A percentile compares a stretch with the other conserved stretches of the same genome.
Evolutionary conservation across 1,139 yeast genomes (phyloP).

Genomic region (Geotrichum aggregatum): DNA sequence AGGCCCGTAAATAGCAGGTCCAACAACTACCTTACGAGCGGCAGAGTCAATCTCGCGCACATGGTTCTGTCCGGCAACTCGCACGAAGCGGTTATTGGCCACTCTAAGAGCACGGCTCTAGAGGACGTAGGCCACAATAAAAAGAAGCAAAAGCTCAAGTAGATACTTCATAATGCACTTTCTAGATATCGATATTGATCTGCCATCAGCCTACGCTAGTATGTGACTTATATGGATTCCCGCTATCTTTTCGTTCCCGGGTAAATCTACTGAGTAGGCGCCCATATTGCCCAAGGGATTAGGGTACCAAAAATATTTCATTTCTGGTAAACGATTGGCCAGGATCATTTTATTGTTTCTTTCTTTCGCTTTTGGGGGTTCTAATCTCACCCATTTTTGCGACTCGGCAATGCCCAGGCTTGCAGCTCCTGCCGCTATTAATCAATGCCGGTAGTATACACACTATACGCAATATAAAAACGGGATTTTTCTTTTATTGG

Average conservation of each 20-base stretch:
- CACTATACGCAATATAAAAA: neutral
- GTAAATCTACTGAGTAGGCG: constrained; percentile 11
- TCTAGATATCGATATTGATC: too few relatives aligned
- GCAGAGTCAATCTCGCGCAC: constrained; percentile 79
- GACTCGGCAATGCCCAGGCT: too few relatives aligned
- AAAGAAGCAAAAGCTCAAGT: constrained; percentile 31
- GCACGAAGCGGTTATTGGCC: constrained; percentile 68
- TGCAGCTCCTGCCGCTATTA: too few relatives aligned
- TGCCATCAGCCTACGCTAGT: too few relatives aligned
- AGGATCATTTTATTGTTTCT: neutral
- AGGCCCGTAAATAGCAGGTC: constrained; percentile 44
- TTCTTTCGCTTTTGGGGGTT: too few relatives aligned
- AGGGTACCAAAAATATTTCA: neutral
- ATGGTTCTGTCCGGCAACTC: constrained; percentile 68
- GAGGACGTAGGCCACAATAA: constrained; percentile 46
- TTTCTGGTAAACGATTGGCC: too few relatives aligned
- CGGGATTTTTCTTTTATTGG: neutral
- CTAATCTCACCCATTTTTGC: too few relatives aligned
- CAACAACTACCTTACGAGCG: constrained; percentile 75
- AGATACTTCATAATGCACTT: constrained; percentile 18
- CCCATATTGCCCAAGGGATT: constrained; percentile 15
- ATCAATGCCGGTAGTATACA: neutral
- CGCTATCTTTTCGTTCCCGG: too few relatives aligned
- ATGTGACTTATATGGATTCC: too few relatives aligned
- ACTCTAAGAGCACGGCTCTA: constrained; percentile 63